Evolutionary conservation across 768 basidiomycete species (phyloP).

Genomic region (Melanogaster broomeanus): DNA sequence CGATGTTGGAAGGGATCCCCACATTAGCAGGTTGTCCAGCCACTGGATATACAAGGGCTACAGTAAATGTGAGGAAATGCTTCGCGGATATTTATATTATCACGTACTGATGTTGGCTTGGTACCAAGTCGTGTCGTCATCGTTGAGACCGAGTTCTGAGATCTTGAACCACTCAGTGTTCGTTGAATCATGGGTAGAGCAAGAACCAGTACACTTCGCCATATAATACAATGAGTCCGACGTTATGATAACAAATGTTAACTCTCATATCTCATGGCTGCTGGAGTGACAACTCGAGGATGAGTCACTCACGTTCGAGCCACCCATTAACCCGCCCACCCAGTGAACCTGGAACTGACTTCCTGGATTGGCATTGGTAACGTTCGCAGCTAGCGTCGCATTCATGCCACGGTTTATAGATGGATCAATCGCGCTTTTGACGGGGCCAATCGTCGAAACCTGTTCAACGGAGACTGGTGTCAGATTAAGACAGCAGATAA

Average conservation of each 20-base stretch:
- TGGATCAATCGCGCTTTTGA: conserved; percentile 59
- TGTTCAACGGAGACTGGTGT: conserved; percentile 1
- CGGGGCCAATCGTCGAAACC: conserved; percentile 43
- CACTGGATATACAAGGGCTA: conserved; percentile 23
- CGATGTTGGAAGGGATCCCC: conserved; percentile 51
- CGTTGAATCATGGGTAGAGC: conserved; percentile 58
- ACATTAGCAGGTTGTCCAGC: conserved; percentile 40
- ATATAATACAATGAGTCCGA: conserved; percentile 75
- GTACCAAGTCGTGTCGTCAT: conserved; percentile 43
- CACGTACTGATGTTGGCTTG: conserved; percentile 51
- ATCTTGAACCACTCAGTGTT: conserved; percentile 77
- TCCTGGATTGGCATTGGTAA: conserved; percentile 62
- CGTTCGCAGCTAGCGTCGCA: conserved; percentile 47
- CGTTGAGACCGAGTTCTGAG: conserved; percentile 47
- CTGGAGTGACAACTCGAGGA: too few relatives aligned
- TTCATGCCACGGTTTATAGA: conserved; percentile 60
- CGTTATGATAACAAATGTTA: conserved; percentile 39
- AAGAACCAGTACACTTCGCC: conserved; percentile 57
- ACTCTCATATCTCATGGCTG: background rate
- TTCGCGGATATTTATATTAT: background rate
- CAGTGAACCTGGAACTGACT: conserved; percentile 55
- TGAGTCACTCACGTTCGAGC: conserved; percentile 30
- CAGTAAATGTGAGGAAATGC: background rate
- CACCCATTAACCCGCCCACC: conserved; percentile 44
- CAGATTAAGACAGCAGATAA: background rate